Conservation (phyloP, 2,329 filamentous ascomycete genomes). For the Pseudocercospora pini-densiflorae region DNA sequence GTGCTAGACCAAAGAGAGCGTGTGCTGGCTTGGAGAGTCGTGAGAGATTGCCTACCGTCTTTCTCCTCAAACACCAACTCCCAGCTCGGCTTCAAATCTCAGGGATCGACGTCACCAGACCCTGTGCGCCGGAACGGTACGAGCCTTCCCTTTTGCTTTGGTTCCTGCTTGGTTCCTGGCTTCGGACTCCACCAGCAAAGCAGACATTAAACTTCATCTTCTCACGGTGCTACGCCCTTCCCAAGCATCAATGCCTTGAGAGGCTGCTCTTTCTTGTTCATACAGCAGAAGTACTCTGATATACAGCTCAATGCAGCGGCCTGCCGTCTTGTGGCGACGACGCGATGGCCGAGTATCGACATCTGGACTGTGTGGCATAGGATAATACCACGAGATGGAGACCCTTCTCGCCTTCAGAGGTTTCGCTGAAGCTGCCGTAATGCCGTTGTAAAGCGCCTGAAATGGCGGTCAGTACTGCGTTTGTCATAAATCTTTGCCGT, state of each 20-base stretch:
- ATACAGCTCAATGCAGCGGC: too few relatives aligned
- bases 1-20: neutral
- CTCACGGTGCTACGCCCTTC: neutral
- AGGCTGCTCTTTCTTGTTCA: too few relatives aligned
- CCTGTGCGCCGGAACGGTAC: neutral
- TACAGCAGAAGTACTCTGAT: too few relatives aligned
- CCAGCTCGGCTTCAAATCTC: neutral
- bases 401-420: too few relatives aligned
- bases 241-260: neutral
- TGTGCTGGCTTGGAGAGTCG: constrained; percentile 9
- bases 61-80: neutral
- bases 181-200: neutral
- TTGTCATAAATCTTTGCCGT: too few relatives aligned
- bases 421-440: too few relatives aligned
- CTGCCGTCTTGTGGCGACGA: too few relatives aligned
- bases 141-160: neutral
- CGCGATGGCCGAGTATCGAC: too few relatives aligned
- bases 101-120: neutral
- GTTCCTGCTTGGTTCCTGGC: neutral
- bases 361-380: too few relatives aligned
- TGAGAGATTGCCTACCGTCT: neutral
- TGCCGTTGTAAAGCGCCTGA: too few relatives aligned
- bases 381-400: too few relatives aligned
- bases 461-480: neutral
- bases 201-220: neutral